Evolutionary conservation across 2,329 filamentous ascomycete species (phyloP).

Genomic region (Chaetomiaceae sp.): DNA sequence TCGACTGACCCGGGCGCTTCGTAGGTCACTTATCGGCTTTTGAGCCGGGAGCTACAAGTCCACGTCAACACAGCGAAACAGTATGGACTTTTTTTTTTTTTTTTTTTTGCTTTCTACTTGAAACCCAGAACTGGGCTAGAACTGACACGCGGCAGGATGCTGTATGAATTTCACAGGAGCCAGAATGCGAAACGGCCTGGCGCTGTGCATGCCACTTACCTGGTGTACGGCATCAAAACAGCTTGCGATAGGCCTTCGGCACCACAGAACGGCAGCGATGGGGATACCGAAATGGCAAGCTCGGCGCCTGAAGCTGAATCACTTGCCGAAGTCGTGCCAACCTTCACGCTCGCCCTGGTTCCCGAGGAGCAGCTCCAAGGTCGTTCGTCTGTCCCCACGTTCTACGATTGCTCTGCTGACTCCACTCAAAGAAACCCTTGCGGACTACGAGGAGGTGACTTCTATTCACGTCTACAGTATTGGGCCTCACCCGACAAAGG

Average conservation of each 20-base stretch:
- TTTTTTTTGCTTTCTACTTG: too few relatives aligned
- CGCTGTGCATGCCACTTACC: slow-evolving; percentile 86
- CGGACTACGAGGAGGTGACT: slow-evolving; percentile 65
- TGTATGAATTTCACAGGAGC: slow-evolving; percentile 75
- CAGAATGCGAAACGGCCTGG: slow-evolving; percentile 72
- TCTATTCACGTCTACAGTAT: slow-evolving; percentile 88
- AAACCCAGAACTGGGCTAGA: too few relatives aligned
- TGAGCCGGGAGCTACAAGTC: slow-evolving; percentile 78
- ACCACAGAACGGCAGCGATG: slow-evolving; percentile 41
- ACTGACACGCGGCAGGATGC: slow-evolving; percentile 55
- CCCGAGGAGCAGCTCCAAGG: slow-evolving; percentile 69
- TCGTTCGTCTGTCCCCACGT: slow-evolving; percentile 31
- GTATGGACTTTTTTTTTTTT: too few relatives aligned
- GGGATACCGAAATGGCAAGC: slow-evolving; percentile 67
- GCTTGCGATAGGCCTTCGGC: slow-evolving; percentile 28
- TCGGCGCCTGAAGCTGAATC: slow-evolving; percentile 56
- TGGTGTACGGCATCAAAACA: slow-evolving; percentile 68
- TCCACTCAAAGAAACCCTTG: slow-evolving; percentile 55
- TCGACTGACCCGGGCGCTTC: neutral
- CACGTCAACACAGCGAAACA: slow-evolving; percentile 87
- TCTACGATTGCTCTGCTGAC: slow-evolving; percentile 12
- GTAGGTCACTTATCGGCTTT: slow-evolving; percentile 79
- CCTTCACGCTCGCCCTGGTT: slow-evolving; percentile 61
- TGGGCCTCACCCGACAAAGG: slow-evolving; percentile 64
- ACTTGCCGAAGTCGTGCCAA: slow-evolving; percentile 47